Percentiles rank a stretch among this genome's conserved stretches.
Evolutionary conservation across 2,329 filamentous ascomycete species (phyloP).

Genomic region (Talaromyces sp.): DNA sequence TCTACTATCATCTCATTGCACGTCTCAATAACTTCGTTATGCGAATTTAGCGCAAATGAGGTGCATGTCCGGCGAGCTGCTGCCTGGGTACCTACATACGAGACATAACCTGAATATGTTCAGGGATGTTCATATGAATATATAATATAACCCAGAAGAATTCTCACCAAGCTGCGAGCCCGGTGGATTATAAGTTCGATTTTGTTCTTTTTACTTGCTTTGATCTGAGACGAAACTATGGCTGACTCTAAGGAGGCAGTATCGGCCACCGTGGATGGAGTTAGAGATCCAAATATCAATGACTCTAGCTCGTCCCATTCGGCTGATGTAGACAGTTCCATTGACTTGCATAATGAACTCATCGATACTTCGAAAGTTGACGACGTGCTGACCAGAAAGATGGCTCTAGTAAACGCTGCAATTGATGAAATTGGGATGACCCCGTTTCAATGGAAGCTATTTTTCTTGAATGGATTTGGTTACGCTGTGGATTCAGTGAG

Average conservation of each 20-base stretch:
- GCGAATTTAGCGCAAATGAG: too few species aligned
- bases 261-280: background rate
- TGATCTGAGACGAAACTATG: background rate
- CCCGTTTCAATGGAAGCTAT: constrained; percentile 54
- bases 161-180: too few species aligned
- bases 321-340: background rate
- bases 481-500: constrained; percentile 24
- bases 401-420: constrained; percentile 35
- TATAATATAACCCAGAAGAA: too few species aligned
- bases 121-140: too few species aligned
- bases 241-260: background rate
- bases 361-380: constrained; percentile 25
- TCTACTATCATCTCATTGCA: background rate
- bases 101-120: too few species aligned
- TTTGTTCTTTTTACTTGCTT: too few species aligned
- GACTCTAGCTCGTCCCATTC: background rate
- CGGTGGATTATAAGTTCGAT: too few species aligned
- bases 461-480: constrained; percentile 59
- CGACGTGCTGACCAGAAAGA: constrained; percentile 36
- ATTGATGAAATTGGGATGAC: constrained; percentile 60
- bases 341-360: constrained; percentile 2
- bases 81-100: too few species aligned
- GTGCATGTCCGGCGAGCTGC: too few species aligned
- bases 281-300: background rate
- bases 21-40: background rate